phyloP scores from a whole-genome alignment of 2,329 filamentous ascomycete species.

The Sphaceloma murrayae region DNA sequence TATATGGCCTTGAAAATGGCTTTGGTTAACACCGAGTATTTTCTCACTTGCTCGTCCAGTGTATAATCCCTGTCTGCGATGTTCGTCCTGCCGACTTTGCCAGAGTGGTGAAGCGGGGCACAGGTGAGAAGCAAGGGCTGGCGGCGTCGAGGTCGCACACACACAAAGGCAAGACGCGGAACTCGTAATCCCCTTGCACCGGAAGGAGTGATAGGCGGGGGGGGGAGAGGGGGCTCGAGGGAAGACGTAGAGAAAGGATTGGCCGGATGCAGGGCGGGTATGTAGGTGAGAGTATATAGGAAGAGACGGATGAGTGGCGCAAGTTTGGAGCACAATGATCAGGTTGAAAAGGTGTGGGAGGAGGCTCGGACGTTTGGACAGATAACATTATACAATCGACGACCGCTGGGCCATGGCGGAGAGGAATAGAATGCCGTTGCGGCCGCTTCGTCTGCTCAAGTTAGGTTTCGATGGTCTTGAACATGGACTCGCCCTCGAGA shows the following conservation, averaged over 20 bases:
- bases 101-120: too few relatives aligned
- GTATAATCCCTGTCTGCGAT: too few relatives aligned
- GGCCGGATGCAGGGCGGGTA: conserved; percentile 1
- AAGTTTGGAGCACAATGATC: too few relatives aligned
- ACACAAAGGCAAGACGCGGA: conserved; percentile 3
- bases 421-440: conserved; percentile 10
- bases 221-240: background rate
- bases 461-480: background rate
- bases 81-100: too few relatives aligned
- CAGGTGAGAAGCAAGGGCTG: conserved; percentile 7
- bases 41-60: too few relatives aligned
- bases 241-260: background rate
- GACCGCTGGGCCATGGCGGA: conserved; percentile 6
- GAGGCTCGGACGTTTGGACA: background rate
- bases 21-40: too few relatives aligned
- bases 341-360: conserved; percentile 1
- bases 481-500: conserved; percentile 5
- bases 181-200: background rate
- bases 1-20: too few relatives aligned
- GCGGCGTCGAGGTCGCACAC: conserved; percentile 6
- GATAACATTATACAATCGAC: conserved; percentile 1
- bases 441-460: background rate
- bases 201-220: conserved; percentile 4
- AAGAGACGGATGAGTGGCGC: background rate
- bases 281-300: conserved; percentile 5